phyloP scores from a whole-genome alignment of 2,329 filamentous ascomycete species.

The Curvularia sp. region DNA sequence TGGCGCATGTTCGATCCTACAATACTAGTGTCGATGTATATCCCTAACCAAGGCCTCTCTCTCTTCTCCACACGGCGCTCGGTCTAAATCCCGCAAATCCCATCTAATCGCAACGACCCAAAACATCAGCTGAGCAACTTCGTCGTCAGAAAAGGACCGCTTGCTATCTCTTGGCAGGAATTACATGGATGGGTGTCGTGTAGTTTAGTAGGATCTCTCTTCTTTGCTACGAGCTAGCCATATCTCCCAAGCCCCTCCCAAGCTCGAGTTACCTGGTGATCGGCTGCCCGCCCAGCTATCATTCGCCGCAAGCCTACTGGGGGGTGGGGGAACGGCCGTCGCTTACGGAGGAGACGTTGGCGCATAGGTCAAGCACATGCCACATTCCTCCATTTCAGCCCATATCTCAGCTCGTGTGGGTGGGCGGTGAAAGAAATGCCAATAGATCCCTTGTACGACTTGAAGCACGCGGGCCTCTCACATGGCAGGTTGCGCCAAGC shows the following conservation, averaged over 20 bases:
- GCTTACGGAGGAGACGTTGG: neutral
- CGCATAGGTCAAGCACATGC: neutral
- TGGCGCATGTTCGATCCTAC: neutral
- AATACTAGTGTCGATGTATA: neutral
- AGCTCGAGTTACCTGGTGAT: neutral
- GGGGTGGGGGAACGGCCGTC: neutral
- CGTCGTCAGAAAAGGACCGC: neutral
- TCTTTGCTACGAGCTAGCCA: neutral
- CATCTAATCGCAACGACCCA: neutral
- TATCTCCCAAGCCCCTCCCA: neutral
- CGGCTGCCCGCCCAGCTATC: neutral
- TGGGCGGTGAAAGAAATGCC: neutral
- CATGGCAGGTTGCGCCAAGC: neutral
- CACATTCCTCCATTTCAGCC: neutral
- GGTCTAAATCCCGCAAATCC: slow-evolving; percentile 1
- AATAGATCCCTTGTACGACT: neutral
- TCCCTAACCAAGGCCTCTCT: neutral
- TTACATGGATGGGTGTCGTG: neutral
- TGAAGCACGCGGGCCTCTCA: neutral
- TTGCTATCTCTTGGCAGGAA: neutral
- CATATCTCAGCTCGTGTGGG: neutral
- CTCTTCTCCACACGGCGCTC: neutral
- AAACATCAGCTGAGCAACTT: slow-evolving; percentile 2
- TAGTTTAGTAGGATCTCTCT: neutral
- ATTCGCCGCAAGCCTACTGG: too few species aligned